Percentiles rank a stretch among this genome's conserved stretches.
Conservation (phyloP, 148 eudicot genomes). For the Cornus controversa region DNA sequence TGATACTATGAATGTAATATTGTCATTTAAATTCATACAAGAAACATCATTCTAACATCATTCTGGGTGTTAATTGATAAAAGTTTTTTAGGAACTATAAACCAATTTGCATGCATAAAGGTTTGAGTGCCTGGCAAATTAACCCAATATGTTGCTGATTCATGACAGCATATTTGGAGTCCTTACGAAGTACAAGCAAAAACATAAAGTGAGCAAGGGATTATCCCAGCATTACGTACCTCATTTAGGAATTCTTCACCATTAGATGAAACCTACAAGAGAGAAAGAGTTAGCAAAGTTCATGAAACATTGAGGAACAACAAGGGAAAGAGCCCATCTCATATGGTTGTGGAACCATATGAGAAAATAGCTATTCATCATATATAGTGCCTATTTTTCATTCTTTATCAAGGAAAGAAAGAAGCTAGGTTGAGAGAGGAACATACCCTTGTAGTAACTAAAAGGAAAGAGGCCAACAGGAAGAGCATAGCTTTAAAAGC, state of each 20-base stretch:
- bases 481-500: slow-evolving; percentile 15
- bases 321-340: not conserved
- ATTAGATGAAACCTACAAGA: not conserved
- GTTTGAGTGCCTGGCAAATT: too few relatives aligned
- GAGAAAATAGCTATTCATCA: not conserved
- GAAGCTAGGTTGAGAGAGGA: not conserved
- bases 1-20: too few relatives aligned
- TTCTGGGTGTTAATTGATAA: too few relatives aligned
- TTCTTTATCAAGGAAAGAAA: not conserved
- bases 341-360: not conserved
- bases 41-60: too few relatives aligned
- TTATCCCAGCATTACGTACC: not conserved
- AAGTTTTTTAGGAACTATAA: too few relatives aligned
- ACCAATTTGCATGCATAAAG: too few relatives aligned
- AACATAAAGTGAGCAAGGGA: not conserved
- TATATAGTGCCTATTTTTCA: too few relatives aligned
- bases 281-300: not conserved
- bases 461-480: slow-evolving; percentile 16
- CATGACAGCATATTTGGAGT: too few relatives aligned
- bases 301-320: not conserved
- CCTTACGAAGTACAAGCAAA: too few relatives aligned
- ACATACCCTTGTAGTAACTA: slow-evolving; percentile 14
- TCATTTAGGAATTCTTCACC: slow-evolving; percentile 6
- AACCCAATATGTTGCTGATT: too few relatives aligned
- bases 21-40: too few relatives aligned